Evolutionary conservation across 805 yeast genomes (phyloP).

Genomic region (Spathaspora hagerdaliae): DNA sequence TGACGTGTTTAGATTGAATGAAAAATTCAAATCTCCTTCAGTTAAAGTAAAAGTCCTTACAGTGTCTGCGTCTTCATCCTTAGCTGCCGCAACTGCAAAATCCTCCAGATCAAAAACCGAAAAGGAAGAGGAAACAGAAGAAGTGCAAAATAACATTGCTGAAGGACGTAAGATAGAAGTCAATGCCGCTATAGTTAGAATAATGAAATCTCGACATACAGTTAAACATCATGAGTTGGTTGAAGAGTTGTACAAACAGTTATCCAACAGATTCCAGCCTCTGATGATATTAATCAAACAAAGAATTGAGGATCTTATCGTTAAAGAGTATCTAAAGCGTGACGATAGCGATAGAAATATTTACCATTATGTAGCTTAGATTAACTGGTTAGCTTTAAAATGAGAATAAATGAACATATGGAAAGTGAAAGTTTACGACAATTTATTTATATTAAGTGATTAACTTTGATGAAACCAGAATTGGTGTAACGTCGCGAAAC

Average conservation of each 20-base stretch:
- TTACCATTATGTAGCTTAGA: conserved; percentile 68
- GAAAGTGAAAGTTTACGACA: too few relatives aligned
- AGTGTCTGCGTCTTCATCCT: conserved; percentile 33
- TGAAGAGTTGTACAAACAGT: conserved; percentile 58
- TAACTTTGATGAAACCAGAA: too few relatives aligned
- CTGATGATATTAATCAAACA: conserved; percentile 63
- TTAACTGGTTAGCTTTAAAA: background rate
- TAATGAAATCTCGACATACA: conserved; percentile 73
- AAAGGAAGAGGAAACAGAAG: conserved; percentile 48
- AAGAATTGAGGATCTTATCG: conserved; percentile 70
- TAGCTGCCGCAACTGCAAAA: conserved; percentile 10
- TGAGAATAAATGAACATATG: background rate
- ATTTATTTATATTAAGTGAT: too few relatives aligned
- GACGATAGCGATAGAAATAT: conserved; percentile 55
- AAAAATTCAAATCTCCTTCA: conserved; percentile 62
- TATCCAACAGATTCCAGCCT: conserved; percentile 65
- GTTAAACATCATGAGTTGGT: conserved; percentile 62
- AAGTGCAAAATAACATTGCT: conserved; percentile 53
- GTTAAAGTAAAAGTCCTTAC: conserved; percentile 72
- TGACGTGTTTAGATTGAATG: conserved; percentile 68
- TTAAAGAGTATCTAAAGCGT: conserved; percentile 76
- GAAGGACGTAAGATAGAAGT: conserved; percentile 64
- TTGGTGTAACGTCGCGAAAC: too few relatives aligned
- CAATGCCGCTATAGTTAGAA: conserved; percentile 84
- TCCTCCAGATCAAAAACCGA: conserved; percentile 31